Evolutionary conservation across 805 yeast genomes (phyloP).

Genomic region (Yamadazyma insecticola): DNA sequence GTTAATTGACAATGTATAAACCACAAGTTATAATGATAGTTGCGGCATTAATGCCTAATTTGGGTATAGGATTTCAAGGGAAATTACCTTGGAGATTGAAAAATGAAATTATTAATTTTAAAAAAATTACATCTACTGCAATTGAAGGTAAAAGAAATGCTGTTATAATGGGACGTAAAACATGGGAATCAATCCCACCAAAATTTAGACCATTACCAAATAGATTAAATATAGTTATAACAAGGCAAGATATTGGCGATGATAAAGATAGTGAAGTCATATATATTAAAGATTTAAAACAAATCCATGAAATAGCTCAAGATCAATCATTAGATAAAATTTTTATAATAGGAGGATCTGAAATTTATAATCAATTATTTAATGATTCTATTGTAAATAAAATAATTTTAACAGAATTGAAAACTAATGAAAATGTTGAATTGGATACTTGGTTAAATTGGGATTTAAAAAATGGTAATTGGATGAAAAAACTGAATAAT

Average conservation of each 20-base stretch:
- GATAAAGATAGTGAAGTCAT: constrained; percentile 20
- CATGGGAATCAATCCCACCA: constrained; percentile 91
- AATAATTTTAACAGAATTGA: constrained; percentile 67
- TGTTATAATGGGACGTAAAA: constrained; percentile 92
- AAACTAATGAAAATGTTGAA: constrained; percentile 31
- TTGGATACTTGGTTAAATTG: constrained; percentile 71
- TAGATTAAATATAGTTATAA: constrained; percentile 71
- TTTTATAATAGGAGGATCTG: constrained; percentile 91
- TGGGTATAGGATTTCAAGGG: constrained; percentile 84
- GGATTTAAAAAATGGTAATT: constrained; percentile 16
- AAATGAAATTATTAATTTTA: constrained; percentile 82
- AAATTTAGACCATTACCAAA: constrained; percentile 79
- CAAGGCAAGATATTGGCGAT: constrained; percentile 36
- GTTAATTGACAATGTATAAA: constrained; percentile 2
- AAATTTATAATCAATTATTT: constrained; percentile 63
- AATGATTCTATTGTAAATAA: constrained; percentile 42
- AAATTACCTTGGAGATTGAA: constrained; percentile 82
- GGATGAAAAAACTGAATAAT: constrained; percentile 31
- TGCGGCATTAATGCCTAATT: constrained; percentile 75
- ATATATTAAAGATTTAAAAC: constrained; percentile 21
- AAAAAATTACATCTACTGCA: constrained; percentile 57
- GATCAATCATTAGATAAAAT: constrained; percentile 49
- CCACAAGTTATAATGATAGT: constrained; percentile 60
- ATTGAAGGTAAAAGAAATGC: constrained; percentile 48
- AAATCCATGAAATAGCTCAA: no score